phyloP scores from a whole-genome alignment of 2,329 filamentous ascomycete species.

The Juglanconis oblonga region DNA sequence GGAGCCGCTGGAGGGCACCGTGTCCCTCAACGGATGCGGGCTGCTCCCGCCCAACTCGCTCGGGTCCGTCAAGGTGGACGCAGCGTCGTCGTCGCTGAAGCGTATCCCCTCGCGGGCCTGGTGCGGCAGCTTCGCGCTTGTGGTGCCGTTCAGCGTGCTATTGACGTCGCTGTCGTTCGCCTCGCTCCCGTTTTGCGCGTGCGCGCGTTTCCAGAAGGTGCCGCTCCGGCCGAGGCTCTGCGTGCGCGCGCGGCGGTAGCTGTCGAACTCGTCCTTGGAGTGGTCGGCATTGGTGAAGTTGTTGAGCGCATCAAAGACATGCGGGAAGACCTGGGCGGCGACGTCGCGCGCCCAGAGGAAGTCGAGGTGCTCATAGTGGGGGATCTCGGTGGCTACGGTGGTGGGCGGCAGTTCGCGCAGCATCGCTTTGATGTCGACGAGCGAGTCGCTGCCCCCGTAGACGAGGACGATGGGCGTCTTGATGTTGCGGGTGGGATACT shows the following conservation, averaged over 20 bases:
- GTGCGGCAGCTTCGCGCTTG: slow-evolving; percentile 8
- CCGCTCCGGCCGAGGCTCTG: slow-evolving; percentile 41
- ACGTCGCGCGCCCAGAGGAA: slow-evolving; percentile 93
- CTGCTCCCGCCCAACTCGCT: slow-evolving; percentile 9
- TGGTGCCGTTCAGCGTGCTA: slow-evolving; percentile 20
- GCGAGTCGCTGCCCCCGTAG: slow-evolving; percentile 88
- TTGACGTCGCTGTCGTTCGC: slow-evolving; percentile 29
- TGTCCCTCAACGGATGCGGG: slow-evolving; percentile 2
- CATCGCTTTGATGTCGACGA: slow-evolving; percentile 94
- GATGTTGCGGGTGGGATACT: slow-evolving; percentile 95
- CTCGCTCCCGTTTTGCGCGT: slow-evolving; percentile 19
- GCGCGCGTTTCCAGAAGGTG: slow-evolving; percentile 28
- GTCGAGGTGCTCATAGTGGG: slow-evolving; percentile 94
- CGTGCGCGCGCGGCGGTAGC: slow-evolving; percentile 51
- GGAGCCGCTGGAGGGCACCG: neutral
- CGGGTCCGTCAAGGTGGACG: slow-evolving; percentile 9
- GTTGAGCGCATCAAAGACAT: slow-evolving; percentile 86
- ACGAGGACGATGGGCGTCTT: slow-evolving; percentile 91
- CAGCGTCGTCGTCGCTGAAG: slow-evolving; percentile 14
- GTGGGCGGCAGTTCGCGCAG: slow-evolving; percentile 79
- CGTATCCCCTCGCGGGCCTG: slow-evolving; percentile 17
- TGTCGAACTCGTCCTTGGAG: slow-evolving; percentile 58
- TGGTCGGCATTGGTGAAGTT: slow-evolving; percentile 61
- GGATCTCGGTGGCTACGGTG: slow-evolving; percentile 82
- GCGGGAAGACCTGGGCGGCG: slow-evolving; percentile 78